Percentiles rank a stretch among this genome's conserved stretches.
phyloP scores from a whole-genome alignment of 108 stramenopile species.

The Mediolabrus comicus region DNA sequence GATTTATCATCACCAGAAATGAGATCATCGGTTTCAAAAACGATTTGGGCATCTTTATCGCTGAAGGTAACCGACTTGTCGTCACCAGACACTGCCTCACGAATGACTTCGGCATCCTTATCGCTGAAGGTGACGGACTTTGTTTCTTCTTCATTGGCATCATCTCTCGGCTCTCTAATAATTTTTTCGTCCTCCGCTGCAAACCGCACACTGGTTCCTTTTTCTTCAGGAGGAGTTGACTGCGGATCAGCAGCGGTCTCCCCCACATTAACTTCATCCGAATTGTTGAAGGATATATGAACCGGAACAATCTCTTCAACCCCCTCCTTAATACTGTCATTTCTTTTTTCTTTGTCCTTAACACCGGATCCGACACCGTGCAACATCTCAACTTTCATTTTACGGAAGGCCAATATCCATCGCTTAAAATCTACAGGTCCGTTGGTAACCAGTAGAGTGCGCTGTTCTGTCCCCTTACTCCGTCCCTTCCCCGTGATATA shows the following conservation, averaged over 20 bases:
- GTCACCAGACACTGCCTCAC: background rate
- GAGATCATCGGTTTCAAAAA: no score
- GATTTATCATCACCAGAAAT: no score
- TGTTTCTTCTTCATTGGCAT: background rate
- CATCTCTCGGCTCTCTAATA: background rate
- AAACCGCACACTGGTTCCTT: background rate
- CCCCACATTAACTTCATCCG: background rate
- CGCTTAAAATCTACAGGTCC: slow-evolving; percentile 27
- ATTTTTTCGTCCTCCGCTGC: background rate
- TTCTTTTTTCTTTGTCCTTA: background rate
- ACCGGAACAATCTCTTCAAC: background rate
- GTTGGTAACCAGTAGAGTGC: slow-evolving; percentile 17
- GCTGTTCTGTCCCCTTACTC: background rate
- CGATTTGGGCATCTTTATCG: no score
- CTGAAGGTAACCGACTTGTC: background rate
- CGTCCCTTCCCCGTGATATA: slow-evolving; percentile 20
- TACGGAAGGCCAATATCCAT: slow-evolving; percentile 22
- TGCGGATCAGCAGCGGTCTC: background rate
- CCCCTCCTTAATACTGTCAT: background rate
- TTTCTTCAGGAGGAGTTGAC: background rate
- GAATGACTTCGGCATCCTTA: background rate
- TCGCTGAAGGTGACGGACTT: background rate
- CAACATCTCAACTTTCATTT: slow-evolving; percentile 17
- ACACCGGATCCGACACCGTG: slow-evolving; percentile 4
- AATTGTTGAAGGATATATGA: background rate